These are phyloP conservation scores for Rhododendron ovatum DNA, from an alignment of 148 eudicot genomes.

Conservation along the genomic window DNA sequence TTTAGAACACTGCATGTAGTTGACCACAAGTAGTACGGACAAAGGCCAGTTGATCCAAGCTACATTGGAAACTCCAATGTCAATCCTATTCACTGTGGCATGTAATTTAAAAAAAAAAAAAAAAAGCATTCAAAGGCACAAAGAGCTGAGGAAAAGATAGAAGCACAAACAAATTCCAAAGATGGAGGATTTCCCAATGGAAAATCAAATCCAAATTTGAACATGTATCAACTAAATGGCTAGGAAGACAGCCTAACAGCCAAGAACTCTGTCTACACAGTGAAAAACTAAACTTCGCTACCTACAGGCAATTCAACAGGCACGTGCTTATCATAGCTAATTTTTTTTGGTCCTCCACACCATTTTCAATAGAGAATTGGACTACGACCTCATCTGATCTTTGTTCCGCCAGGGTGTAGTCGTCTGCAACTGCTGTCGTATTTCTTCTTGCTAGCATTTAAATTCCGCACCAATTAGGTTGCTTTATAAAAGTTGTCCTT, in stretches of 20 bases:
- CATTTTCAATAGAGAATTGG: background rate
- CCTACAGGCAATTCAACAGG: background rate
- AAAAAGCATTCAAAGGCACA: background rate
- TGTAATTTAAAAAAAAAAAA: background rate
- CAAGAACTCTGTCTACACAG: background rate
- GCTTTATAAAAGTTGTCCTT: background rate
- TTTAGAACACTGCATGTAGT: background rate
- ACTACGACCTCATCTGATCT: background rate
- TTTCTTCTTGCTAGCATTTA: background rate
- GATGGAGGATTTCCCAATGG: background rate
- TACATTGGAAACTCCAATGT: background rate
- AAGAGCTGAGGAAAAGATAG: background rate
- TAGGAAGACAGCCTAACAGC: background rate
- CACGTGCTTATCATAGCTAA: background rate
- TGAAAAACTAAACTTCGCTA: background rate
- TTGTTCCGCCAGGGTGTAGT: background rate
- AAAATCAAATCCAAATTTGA: background rate
- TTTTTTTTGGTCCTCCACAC: background rate
- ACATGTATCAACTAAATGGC: background rate
- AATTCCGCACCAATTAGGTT: background rate
- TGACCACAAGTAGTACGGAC: background rate
- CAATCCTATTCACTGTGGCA: background rate
- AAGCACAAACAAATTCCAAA: background rate
- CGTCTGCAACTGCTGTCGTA: background rate
- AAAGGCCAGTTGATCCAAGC: background rate